These are phyloP conservation scores for Vitis amurensis DNA, from an alignment of 164 flowering plant species.

Conservation along the genomic window DNA sequence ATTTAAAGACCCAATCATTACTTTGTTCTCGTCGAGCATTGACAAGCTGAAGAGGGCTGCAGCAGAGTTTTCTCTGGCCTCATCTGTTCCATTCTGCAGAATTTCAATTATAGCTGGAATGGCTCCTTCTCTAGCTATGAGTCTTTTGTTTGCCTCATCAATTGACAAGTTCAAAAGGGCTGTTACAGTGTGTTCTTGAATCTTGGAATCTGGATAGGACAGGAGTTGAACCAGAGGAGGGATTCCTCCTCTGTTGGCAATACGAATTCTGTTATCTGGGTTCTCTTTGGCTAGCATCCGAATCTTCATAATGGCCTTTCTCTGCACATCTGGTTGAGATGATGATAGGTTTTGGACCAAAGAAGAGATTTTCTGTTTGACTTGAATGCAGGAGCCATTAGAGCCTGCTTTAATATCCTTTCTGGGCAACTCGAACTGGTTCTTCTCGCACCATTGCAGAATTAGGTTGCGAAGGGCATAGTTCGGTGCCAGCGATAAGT, in stretches of 20 bases:
- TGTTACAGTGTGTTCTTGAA: constrained; percentile 81
- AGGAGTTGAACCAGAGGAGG: constrained; percentile 7
- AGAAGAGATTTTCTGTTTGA: constrained; percentile 14
- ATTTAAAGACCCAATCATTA: constrained; percentile 44
- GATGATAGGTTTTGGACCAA: constrained; percentile 19
- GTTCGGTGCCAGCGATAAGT: constrained; percentile 32
- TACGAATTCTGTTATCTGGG: constrained; percentile 2
- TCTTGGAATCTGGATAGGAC: constrained; percentile 20
- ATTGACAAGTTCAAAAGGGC: constrained; percentile 79
- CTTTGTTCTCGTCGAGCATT: constrained; percentile 78
- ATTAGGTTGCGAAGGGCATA: constrained; percentile 32
- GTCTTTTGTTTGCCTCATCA: constrained; percentile 69
- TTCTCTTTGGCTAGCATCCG: constrained; percentile 6
- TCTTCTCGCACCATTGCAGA: constrained; percentile 36
- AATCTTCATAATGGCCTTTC: constrained; percentile 33
- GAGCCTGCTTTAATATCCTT: constrained; percentile 13
- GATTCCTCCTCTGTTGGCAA: constrained; percentile 4
- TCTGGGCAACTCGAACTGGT: constrained; percentile 30
- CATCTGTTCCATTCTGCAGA: constrained; percentile 51
- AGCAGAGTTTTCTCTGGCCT: constrained; percentile 85
- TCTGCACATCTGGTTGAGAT: constrained; percentile 21
- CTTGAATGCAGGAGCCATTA: constrained; percentile 17
- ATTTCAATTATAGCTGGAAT: constrained; percentile 75
- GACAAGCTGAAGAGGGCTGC: constrained; percentile 88
- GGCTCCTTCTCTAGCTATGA: constrained; percentile 59